Conservation (phyloP, 345 rosid genomes). For the Brassica incana region DNA sequence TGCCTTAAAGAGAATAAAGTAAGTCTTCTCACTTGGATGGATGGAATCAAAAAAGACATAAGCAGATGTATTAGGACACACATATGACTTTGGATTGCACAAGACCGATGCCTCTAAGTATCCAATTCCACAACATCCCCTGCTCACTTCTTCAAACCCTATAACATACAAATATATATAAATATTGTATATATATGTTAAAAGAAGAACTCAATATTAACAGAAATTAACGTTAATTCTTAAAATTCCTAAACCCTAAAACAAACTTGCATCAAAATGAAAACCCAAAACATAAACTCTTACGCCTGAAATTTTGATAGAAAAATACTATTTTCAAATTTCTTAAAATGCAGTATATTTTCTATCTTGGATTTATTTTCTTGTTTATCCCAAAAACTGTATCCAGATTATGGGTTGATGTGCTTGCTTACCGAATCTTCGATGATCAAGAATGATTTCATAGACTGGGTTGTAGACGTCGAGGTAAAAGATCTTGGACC, state of each 20-base stretch:
- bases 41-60: constrained; percentile 85
- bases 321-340: neutral
- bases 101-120: constrained; percentile 54
- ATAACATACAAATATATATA: constrained; percentile 1
- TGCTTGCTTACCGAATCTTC: constrained; percentile 45
- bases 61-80: constrained; percentile 66
- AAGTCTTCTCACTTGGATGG: constrained; percentile 73
- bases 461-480: constrained; percentile 56
- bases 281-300: neutral
- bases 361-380: neutral
- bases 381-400: neutral
- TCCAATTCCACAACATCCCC: constrained; percentile 87
- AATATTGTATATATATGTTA: neutral
- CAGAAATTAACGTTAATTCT: neutral
- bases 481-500: constrained; percentile 40
- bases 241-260: neutral
- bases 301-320: neutral
- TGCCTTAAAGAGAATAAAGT: constrained; percentile 38
- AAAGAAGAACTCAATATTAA: neutral
- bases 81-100: constrained; percentile 60
- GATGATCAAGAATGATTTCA: constrained; percentile 44
- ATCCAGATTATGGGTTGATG: neutral
- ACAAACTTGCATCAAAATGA: neutral
- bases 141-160: constrained; percentile 60
- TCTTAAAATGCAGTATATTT: neutral